Evolutionary conservation across 2,329 filamentous ascomycete genomes (phyloP), one percentile per base, ranked within the genome.

Genomic region (Capronia coronata): DNA sequence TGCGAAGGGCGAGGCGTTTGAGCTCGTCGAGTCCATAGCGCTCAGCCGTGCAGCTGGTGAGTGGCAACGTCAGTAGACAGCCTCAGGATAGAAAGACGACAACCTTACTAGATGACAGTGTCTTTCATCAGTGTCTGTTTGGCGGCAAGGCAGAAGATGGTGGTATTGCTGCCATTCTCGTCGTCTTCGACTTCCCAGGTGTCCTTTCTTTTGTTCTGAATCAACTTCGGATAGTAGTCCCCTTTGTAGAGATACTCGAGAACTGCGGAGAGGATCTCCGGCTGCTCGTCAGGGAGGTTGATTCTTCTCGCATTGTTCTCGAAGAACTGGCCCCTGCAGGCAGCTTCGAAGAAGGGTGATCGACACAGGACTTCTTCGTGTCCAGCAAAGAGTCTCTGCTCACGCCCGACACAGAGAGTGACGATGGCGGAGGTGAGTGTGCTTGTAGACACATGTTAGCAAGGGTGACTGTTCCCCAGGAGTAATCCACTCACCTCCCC

Each of bases 241-340:
- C 89, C 89, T 70, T 94, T 94, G 77, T 94, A 94, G 49, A 96
- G 80, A 61, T 85, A 95, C 65, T 96, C 90, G 49, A 96, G 81
- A 9, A 96, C 77, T 4, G 85, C 89, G 6, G 87, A 94, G 68
- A 96, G 90, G 62, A 94, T 84, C 66, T 94, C 88, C 16, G 90
- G 88, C 60, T 90, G 84, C 68, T 95, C 90, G 52, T 91, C 82
- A 1, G 87, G 84, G 1, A 95, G 79, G 44, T 84, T 77, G 65
- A 95, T 84, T 47, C 84, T 82, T 70, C 87, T 89, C 64, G 73
- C 75, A 41, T 67, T 65, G 13, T 72, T 64, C 51, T 78, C 77
- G 69, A 80, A 77, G 72, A 79, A 84, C 62, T 84, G 79, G 56
- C 75, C 75, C 49, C 77, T 75, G 57, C 83, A 78, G 37, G 77